Evolutionary conservation across 371 early-diverging fungal genomes (phyloP), one percentile per base, ranked within the genome.

Genomic region (Actinomortierella wolfii): DNA sequence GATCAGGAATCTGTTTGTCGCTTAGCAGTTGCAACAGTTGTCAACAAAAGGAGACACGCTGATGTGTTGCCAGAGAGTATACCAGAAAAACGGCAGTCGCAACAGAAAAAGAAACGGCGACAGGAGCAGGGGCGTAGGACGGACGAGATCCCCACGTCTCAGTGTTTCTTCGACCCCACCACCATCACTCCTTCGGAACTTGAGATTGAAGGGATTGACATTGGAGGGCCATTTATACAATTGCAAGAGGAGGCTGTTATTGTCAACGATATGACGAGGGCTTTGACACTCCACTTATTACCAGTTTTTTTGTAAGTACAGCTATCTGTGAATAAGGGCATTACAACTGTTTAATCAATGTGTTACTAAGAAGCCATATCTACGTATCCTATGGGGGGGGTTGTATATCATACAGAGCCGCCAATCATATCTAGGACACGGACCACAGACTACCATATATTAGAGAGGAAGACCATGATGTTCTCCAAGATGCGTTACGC

Each of bases 141-240:
- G 11, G 34, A 34, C 4, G 11, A 34, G 34, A 34, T 6, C 11
- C 34, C 4, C 7, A 6, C 34, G 34, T 11, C 34, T 34, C 34
- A 34, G 11, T 6, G 34, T 17, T 55, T 46, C 56, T 46, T 56
- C 20, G 56, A 56, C 56, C 34, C 56, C 4, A 29, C 56, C 20
- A 56, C 56, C 56, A 56, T 56, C 34, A 29, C 29, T 34, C 20
- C 21, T 24, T 56, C 56, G 13, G 29, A 56, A 18, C 56, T 56
- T 45, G 47, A 25, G 47, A 56, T 56, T 47, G 47, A 45, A 34
- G 34, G 47, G 15, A 56, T 56, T 29, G 34, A 24, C 20, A 56
- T 56, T 46, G 56, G 56, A 56, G 18, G 5, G 20, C 29, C 56
- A 15, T 56, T 46, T 34, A 56, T 3, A 34, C 24, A 17, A 20